phyloP scores from a whole-genome alignment of 306 rosid genomes.

The Benincasa hispida region DNA sequence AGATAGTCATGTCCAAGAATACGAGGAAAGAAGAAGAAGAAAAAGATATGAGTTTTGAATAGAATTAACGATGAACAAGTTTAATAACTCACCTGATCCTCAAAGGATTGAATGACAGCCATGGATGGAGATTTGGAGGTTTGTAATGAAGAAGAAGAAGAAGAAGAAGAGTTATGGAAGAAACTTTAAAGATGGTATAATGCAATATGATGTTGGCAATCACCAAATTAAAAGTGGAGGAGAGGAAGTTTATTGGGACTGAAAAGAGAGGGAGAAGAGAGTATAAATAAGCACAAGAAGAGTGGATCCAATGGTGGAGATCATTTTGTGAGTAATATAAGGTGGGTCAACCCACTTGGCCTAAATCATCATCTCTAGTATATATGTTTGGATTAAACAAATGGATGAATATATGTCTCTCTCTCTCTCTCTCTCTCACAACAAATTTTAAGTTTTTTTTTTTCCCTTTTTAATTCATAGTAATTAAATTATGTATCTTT shows the following conservation, averaged over 20 bases:
- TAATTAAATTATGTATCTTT: too few species aligned
- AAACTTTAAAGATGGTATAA: neutral
- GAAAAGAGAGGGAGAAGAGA: constrained; percentile 12
- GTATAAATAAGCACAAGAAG: constrained; percentile 39
- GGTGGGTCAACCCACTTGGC: constrained; percentile 39
- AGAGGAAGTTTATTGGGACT: constrained; percentile 10
- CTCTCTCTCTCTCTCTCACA: neutral
- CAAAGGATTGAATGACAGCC: neutral
- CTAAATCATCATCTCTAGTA: constrained; percentile 5
- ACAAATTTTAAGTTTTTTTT: neutral
- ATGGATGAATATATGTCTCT: neutral
- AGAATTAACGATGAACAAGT: neutral
- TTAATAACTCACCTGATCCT: neutral
- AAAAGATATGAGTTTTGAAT: neutral
- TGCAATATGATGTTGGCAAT: constrained; percentile 5
- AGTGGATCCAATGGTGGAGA: constrained; percentile 42
- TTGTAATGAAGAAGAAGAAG: neutral
- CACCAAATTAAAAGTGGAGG: constrained; percentile 8
- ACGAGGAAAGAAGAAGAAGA: neutral
- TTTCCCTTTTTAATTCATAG: neutral
- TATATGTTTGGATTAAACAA: neutral
- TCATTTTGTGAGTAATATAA: neutral
- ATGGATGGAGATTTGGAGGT: neutral
- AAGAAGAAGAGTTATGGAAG: neutral
- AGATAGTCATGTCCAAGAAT: neutral